Conservation (phyloP, 2,329 filamentous ascomycete species). For the Pseudogymnoascus sp. region DNA sequence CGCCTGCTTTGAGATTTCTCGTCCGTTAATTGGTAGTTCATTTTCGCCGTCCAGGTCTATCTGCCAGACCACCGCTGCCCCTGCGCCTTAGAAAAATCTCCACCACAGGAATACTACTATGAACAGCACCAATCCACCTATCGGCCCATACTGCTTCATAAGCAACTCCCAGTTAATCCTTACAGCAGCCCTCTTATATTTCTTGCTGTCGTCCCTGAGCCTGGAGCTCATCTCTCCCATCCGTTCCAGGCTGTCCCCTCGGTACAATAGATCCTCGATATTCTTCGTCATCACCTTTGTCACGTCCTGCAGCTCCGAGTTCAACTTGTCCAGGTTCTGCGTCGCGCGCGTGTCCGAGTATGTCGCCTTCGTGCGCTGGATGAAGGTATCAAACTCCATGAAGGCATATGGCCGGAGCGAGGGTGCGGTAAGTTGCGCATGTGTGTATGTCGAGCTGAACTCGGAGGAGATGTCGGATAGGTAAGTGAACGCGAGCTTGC, state of each 20-base stretch:
- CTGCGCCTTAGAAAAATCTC: constrained; percentile 70
- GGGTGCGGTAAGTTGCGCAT: constrained; percentile 64
- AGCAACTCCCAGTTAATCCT: constrained; percentile 97
- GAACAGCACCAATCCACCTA: constrained; percentile 73
- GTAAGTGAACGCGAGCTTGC: constrained; percentile 98
- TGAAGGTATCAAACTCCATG: constrained; percentile 97
- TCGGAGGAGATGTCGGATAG: constrained; percentile 85
- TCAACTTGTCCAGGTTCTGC: constrained; percentile 89
- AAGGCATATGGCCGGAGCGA: constrained; percentile 86
- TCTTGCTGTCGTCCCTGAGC: constrained; percentile 84
- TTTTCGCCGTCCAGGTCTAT: not conserved
- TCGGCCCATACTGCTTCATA: constrained; percentile 91
- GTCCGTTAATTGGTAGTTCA: not conserved
- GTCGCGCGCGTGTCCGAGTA: constrained; percentile 89
- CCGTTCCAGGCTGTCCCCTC: constrained; percentile 86
- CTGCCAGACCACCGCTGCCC: not conserved
- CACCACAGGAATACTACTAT: constrained; percentile 84
- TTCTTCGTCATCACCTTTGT: constrained; percentile 99
- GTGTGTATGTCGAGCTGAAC: constrained; percentile 79
- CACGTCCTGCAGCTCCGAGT: constrained; percentile 94
- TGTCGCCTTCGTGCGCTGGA: constrained; percentile 82
- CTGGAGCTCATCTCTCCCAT: constrained; percentile 93
- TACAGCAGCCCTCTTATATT: constrained; percentile 87
- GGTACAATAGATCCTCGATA: constrained; percentile 93
- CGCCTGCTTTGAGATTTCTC: not conserved